Base-by-base conservation (phyloP, 2,329 filamentous ascomycete genomes). In the Cladosporium sp. region DNA sequence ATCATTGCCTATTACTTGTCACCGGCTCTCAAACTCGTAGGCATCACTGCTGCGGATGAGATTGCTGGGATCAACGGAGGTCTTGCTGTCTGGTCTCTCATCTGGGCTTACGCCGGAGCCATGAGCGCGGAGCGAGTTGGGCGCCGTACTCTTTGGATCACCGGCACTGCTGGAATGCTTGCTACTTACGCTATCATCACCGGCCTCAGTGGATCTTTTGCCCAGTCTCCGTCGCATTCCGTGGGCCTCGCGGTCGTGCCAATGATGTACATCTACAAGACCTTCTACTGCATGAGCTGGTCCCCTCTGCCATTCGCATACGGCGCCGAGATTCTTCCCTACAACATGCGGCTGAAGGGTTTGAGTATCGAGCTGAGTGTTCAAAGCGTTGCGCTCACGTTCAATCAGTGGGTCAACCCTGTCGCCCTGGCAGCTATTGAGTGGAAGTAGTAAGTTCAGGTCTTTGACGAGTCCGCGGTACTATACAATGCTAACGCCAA, bases 1-100 rank as follows among this genome's bases (percentile, higher is more conserved):
- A 59, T 71, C 3, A 64, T 62, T n/a, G n/a, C 61, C 13, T 68
- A 70, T 56, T 71, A 71, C 54, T 61, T 72, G 19, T 64, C 66
- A 2, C 63, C 63, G 18, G 61, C 71, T 42, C 53, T 55, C 4
- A 50, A 57, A 32, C 50, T 32, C 18, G 45, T 55, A 13, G 55
- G 27, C 12, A 29, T 45, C 27, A 43, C 41, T 11, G 34, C 22
- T 12, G 42, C 29, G 8, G 41, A 30, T 11, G 40, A 41, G 2
- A 43, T 36, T 24, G 47, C 34, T 24, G 39, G 47, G 7, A 18
- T 50, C 15, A n/a, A n/a, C n/a, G n/a, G n/a, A n/a, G n/a, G n/a
- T n/a, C n/a, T n/a, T n/a, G 32, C 40, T 4, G 27, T 50, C 15
- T 43, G 39, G 47, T 43, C 30, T 13, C 34, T 50, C 17, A 12